Base-by-base conservation (phyloP, 345 rosid species). In the Erucastrum elatum region DNA sequence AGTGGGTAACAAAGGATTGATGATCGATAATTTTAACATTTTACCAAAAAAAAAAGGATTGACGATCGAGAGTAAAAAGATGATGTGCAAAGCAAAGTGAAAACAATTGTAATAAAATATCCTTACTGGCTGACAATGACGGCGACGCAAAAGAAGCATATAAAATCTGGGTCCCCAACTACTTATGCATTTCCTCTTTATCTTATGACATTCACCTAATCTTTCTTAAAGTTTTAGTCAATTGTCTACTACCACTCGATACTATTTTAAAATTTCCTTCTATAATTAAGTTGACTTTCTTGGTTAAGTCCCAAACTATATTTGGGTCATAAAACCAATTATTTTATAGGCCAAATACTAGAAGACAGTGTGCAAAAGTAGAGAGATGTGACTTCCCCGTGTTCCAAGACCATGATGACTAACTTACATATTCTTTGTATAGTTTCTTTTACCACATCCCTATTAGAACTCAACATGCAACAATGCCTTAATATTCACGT, bases 191-290 rank as follows among this genome's bases (percentile, higher is more conserved):
- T 65, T 78, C 59, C 33, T 12, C 74, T 72, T 78, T 78, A 46
- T 66, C 72, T 71, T 60, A 60, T 66, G 77, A 46, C 82, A 67
- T 49, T 74, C 74, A 74, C 74, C 78, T 78, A 71, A 71, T 78
- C 72, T 78, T 71, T 65, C 58, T 37, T 73, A 79, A 73, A 72
- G 69, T 72, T 72, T 13, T 11, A n/a, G 63, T 33, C 15, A 46
- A 53, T 59, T 73, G 64, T 78, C 15, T 46, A 41, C 77, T 65
- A 64, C 81, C 81, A 55, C 76, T 33, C 77, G 7, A 72, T 78
- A n/a, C 53, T 21, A 16, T 2, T 49, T 4, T 39, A 2, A 21
- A 21, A 2, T 41, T 31, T 51, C 13, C 59, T 49, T 25, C 16
- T 27, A 16, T 17, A 37, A 25, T 78, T 65, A 78, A 56, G 72